Evolutionary conservation across 2,329 filamentous ascomycete genomes (phyloP).

Genomic region (Trichocomaceae sp.): DNA sequence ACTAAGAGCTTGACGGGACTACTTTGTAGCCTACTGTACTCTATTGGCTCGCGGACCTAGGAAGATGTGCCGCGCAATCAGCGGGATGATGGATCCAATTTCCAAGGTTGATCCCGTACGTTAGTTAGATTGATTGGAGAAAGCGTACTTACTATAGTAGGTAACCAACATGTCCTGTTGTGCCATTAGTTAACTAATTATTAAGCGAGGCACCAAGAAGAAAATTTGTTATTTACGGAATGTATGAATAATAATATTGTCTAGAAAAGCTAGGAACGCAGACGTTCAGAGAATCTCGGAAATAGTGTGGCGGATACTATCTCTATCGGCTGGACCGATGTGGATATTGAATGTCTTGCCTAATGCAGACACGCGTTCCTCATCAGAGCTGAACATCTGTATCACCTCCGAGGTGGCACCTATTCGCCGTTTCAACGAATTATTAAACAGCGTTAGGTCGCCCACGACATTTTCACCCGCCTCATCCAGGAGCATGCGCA

Average conservation of each 20-base stretch:
- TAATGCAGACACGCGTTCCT: conserved; percentile 6
- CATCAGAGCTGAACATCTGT: conserved; percentile 1
- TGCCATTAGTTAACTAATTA: too few relatives aligned
- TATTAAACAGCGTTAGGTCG: conserved; percentile 17
- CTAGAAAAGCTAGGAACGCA: too few relatives aligned
- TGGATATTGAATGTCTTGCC: conserved; percentile 1
- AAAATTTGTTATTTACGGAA: too few relatives aligned
- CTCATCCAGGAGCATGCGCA: conserved; percentile 16
- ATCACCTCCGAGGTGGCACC: conserved; percentile 1
- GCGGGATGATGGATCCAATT: too few relatives aligned
- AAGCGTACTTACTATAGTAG: too few relatives aligned
- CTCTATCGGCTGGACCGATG: not conserved
- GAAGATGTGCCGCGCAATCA: not conserved
- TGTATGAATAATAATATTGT: too few relatives aligned
- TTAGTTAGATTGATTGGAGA: not conserved
- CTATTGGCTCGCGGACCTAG: too few relatives aligned
- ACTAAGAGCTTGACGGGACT: too few relatives aligned
- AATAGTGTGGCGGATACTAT: conserved; percentile 1
- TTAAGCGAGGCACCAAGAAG: too few relatives aligned
- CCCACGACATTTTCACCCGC: conserved; percentile 14
- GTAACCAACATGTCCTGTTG: too few relatives aligned
- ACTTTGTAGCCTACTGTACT: too few relatives aligned
- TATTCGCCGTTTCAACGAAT: conserved; percentile 5
- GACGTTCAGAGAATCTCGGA: not conserved
- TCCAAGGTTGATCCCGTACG: not conserved